Base-by-base conservation (phyloP, 208 protist genomes). In the Novymonas esmeraldas region DNA sequence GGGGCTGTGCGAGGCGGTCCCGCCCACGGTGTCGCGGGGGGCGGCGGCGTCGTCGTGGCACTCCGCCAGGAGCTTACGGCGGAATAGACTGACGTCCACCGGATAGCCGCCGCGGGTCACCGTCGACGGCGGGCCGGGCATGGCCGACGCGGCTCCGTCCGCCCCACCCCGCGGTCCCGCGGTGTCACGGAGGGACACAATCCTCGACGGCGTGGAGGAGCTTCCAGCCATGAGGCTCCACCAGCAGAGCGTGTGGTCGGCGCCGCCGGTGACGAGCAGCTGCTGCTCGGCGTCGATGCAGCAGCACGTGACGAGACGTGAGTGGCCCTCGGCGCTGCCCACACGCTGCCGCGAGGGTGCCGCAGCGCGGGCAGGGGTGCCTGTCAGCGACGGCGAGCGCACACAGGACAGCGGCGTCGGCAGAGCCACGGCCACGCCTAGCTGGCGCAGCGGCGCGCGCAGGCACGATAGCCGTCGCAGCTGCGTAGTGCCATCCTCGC, bases 81-180 rank as follows among this genome's bases (percentile, higher is more conserved):
- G 63, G 50, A 92, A 79, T 61, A 95, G 86, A 51, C 84, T 87
- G 18, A 92, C 70, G 64, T 93, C 90, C 31, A 95, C 60, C 1
- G 90, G 87, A 39, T 82, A 88, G 18, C 90, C 90, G 59, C 78
- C 79, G n/a, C 69, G 69, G 18, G 65, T 69, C 34, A 71, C 24
- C 31, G 51, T 31, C 60, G 49, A 24, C 31, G n/a, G 16, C 13
- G 51, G 6, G 34, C n/a, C 41, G 10, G 41, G 24, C 13, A 39
- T 7, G 18, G 67, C 34, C 3, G 56, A 44, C 9, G 13, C 11
- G 16, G 34, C 20, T 6, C 39, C n/a, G 26, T 61, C 58, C 14
- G 51, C 2, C 6, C 56, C 3, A 34, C 56, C 36, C 54, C n/a
- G 39, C 13, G 31, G 36, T 18, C 48, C 55, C 14, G 58, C 10